These are phyloP conservation scores for Hypoxylon lienhwacheense DNA, from an alignment of 495 filamentous ascomycete genomes.

Conservation along the genomic window DNA sequence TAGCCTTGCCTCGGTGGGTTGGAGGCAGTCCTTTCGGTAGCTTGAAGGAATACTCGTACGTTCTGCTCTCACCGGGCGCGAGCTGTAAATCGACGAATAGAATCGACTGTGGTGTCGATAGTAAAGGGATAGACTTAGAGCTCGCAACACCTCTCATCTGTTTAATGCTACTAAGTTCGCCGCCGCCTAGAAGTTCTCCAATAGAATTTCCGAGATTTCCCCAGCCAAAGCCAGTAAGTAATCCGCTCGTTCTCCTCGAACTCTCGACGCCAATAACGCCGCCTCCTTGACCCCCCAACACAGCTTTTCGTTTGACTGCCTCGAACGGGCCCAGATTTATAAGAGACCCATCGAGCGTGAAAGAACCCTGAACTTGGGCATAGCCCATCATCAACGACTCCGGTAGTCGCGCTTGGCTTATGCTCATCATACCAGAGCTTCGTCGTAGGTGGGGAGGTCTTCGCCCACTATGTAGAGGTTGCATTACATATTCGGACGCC, in stretches of 20 bases:
- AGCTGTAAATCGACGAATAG: constrained; percentile 91
- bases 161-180: constrained; percentile 87
- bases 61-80: constrained; percentile 83
- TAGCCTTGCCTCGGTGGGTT: constrained; percentile 86
- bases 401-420: constrained; percentile 49
- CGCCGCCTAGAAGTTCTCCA: constrained; percentile 78
- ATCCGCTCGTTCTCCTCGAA: constrained; percentile 72
- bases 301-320: constrained; percentile 91
- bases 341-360: constrained; percentile 87
- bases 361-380: constrained; percentile 90
- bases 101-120: constrained; percentile 96
- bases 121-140: constrained; percentile 79
- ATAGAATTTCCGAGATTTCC: constrained; percentile 85
- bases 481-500: constrained; percentile 83
- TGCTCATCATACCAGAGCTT: constrained; percentile 59
- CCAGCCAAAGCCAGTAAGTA: constrained; percentile 87
- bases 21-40: constrained; percentile 86
- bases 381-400: constrained; percentile 98
- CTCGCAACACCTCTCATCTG: constrained; percentile 84
- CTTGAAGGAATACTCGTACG: constrained; percentile 81
- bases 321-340: constrained; percentile 90
- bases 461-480: constrained; percentile 47
- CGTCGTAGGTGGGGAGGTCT: constrained; percentile 62
- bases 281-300: constrained; percentile 82
- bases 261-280: constrained; percentile 80